Evolutionary conservation across 495 filamentous ascomycete genomes (phyloP), one percentile per base, ranked within the genome.

Genomic region (Endocarpon pusillum): DNA sequence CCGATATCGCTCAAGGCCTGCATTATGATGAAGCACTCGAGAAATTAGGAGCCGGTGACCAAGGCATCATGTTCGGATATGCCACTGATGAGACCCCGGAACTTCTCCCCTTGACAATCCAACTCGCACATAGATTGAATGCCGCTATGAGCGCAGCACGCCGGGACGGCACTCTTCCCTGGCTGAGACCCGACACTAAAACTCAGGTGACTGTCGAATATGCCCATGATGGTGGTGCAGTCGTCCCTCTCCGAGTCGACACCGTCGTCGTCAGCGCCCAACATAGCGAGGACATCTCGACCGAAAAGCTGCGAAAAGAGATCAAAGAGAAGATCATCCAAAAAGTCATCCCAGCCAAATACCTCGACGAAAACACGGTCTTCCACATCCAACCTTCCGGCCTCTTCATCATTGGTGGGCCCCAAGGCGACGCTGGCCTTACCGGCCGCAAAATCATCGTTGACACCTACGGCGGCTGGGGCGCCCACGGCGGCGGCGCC

Each of bases 61-160:
- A 97, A 69, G 89, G 89, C 68, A 94, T 97, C 70, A 97, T 97
- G 89, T 97, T 97, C 62, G 89, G 89, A 45, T 97, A 97, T 75
- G 89, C 89, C 52, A 93, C 89, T 55, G 87, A 97, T 49, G 89
- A 97, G 72, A 96, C 89, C 51, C 89, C 89, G 41, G 87, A 97
- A 66, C 73, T 89, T 42, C 78, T 96, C 52, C 89, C 89, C 41
- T 65, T 97, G 51, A 94, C 89, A 43, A 66, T 94, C 46, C 72
- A 84, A 36, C 72, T 94, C 53, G 76, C 89, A 50, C 89, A 97
- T 71, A 84, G 82, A 71, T 76, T 97, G 41, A 97, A 97, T 67
- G 63, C 68, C 46, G 81, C 80, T 48, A 89, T 97, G 89, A 78
- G 73, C 43, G 68, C 71, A 45, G 83, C 87, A 44, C 78, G 87